Evolutionary conservation across 2,329 filamentous ascomycete genomes (phyloP).

Genomic region (Curvularia sp.): DNA sequence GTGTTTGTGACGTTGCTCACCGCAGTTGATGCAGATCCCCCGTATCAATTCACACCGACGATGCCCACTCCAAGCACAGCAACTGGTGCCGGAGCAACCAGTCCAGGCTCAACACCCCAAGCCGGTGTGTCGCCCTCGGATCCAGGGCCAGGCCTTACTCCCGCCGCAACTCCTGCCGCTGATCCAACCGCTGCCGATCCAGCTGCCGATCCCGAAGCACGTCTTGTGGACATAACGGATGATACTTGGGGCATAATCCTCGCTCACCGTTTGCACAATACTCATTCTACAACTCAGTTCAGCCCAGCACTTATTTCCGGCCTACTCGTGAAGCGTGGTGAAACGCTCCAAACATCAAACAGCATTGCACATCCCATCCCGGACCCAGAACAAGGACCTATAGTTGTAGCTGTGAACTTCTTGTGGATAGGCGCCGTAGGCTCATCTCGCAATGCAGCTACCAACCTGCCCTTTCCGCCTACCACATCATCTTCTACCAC

Average conservation of each 20-base stretch:
- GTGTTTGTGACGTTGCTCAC: slow-evolving; percentile 63
- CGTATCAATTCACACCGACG: slow-evolving; percentile 66
- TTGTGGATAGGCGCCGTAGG: slow-evolving; percentile 56
- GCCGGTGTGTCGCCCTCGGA: slow-evolving; percentile 44
- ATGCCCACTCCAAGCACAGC: slow-evolving; percentile 25
- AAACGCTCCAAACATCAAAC: slow-evolving; percentile 21
- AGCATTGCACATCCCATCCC: slow-evolving; percentile 23
- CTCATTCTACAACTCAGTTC: slow-evolving; percentile 44
- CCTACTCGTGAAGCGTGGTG: slow-evolving; percentile 53
- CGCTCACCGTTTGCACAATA: slow-evolving; percentile 61
- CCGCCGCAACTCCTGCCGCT: slow-evolving; percentile 70
- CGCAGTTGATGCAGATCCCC: slow-evolving; percentile 70
- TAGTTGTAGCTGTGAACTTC: slow-evolving; percentile 53
- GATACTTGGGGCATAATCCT: slow-evolving; percentile 78
- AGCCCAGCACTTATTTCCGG: slow-evolving; percentile 52
- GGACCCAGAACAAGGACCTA: slow-evolving; percentile 39
- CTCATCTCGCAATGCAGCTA: slow-evolving; percentile 40
- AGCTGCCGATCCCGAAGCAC: slow-evolving; percentile 65
- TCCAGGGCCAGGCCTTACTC: slow-evolving; percentile 59
- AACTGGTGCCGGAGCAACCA: slow-evolving; percentile 24
- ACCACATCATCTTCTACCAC: neutral
- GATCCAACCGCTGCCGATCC: slow-evolving; percentile 54
- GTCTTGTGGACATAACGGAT: slow-evolving; percentile 75
- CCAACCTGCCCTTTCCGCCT: slow-evolving; percentile 38
- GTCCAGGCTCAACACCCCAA: slow-evolving; percentile 46